These are phyloP conservation scores for Mallotus repandus DNA, from an alignment of 441 rosid genomes.

Conservation along the genomic window DNA sequence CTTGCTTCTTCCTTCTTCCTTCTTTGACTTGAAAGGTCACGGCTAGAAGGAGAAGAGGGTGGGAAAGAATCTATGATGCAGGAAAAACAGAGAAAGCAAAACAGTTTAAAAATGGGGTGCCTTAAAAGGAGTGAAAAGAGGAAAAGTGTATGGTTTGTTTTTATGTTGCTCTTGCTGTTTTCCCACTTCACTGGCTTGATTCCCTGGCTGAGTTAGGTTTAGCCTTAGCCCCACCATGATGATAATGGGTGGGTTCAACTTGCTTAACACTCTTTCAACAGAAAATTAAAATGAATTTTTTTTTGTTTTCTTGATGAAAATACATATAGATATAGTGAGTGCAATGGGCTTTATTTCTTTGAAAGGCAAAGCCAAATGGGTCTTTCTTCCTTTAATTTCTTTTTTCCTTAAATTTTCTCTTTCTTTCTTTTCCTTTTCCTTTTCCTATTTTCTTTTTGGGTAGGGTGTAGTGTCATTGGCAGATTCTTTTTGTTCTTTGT, in stretches of 20 bases:
- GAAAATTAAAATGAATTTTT: too few species aligned
- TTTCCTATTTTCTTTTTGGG: constrained; percentile 18
- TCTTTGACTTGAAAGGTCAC: constrained; percentile 59
- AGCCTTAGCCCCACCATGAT: constrained; percentile 53
- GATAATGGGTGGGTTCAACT: constrained; percentile 42
- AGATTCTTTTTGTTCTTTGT: constrained; percentile 82
- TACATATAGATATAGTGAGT: too few species aligned
- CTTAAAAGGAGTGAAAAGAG: constrained; percentile 54
- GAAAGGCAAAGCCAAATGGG: constrained; percentile 34
- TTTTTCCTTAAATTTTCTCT: constrained; percentile 3
- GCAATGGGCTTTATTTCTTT: constrained; percentile 19
- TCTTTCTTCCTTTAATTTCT: constrained; percentile 10
- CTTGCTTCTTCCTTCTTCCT: constrained; percentile 39
- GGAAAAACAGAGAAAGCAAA: constrained; percentile 53
- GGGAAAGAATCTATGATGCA: constrained; percentile 68
- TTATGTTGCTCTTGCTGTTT: constrained; percentile 35
- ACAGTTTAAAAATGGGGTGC: constrained; percentile 30
- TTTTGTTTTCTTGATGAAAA: too few species aligned
- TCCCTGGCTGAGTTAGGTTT: constrained; percentile 44
- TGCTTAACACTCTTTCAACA: constrained; percentile 32
- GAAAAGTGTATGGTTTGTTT: constrained; percentile 68
- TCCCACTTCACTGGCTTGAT: constrained; percentile 38
- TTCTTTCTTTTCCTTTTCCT: constrained; percentile 15
- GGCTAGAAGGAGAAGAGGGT: constrained; percentile 15
- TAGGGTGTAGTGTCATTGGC: constrained; percentile 55